phyloP scores from a whole-genome alignment of 331 rosid species.

The Quercus phellos region DNA sequence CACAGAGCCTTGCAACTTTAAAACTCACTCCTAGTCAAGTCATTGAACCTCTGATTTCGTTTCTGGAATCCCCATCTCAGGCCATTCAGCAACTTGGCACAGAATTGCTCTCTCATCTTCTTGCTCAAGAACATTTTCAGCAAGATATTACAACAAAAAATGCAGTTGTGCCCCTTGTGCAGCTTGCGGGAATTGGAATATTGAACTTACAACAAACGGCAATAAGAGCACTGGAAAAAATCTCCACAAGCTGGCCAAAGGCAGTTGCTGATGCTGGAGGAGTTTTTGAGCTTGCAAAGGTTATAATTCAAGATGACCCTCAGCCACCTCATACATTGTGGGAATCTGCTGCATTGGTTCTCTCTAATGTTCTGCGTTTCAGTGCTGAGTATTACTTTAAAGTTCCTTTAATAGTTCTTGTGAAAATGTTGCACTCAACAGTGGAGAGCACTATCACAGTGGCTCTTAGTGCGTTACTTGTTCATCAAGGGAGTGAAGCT shows the following conservation, averaged over 20 bases:
- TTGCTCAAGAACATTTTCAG: slow-evolving; percentile 94
- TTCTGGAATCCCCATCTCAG: slow-evolving; percentile 88
- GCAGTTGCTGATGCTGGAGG: slow-evolving; percentile 99
- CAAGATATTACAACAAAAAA: slow-evolving; percentile 87
- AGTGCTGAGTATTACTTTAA: slow-evolving; percentile 75
- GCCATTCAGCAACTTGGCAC: slow-evolving; percentile 99
- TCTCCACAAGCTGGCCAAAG: slow-evolving; percentile 90
- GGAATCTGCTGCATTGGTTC: slow-evolving; percentile 97
- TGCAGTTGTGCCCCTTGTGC: slow-evolving; percentile 96
- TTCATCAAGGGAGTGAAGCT: slow-evolving; percentile 73
- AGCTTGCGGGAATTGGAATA: slow-evolving; percentile 97
- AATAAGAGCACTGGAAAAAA: slow-evolving; percentile 79
- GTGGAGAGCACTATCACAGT: slow-evolving; percentile 63
- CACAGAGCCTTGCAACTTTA: slow-evolving; percentile 82
- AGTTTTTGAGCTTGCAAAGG: slow-evolving; percentile 86
- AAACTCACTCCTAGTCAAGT: slow-evolving; percentile 94
- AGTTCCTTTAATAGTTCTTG: slow-evolving; percentile 94
- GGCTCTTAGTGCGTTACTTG: slow-evolving; percentile 71
- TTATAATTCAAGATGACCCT: slow-evolving; percentile 94
- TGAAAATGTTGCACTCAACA: slow-evolving; percentile 83
- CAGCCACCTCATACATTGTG: slow-evolving; percentile 84
- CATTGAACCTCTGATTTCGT: slow-evolving; percentile 82
- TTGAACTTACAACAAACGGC: slow-evolving; percentile 91
- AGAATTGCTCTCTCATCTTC: slow-evolving; percentile 91
- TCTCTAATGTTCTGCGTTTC: slow-evolving; percentile 70